phyloP scores from a whole-genome alignment of 768 basidiomycete species.

The Pisolithus microcarpus region DNA sequence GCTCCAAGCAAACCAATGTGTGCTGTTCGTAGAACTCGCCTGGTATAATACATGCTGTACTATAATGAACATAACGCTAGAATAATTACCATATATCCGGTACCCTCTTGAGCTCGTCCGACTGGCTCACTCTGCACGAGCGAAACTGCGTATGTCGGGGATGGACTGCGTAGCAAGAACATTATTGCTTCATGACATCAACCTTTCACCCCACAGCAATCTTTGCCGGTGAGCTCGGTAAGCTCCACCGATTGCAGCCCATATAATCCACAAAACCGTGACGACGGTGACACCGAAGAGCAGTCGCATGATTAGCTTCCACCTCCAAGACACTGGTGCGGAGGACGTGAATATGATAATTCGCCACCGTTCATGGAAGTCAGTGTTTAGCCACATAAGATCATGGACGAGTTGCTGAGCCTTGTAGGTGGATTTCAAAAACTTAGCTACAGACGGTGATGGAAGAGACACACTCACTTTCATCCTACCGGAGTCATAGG shows the following conservation, averaged over 20 bases:
- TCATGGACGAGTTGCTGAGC: slow-evolving; percentile 58
- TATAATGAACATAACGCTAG: not conserved
- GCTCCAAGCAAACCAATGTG: not conserved
- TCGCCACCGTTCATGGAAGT: slow-evolving; percentile 71
- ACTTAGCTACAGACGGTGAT: not conserved
- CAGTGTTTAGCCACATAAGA: slow-evolving; percentile 70
- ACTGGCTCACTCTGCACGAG: no score
- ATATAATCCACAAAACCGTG: slow-evolving; percentile 51
- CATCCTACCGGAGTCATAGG: slow-evolving; percentile 64
- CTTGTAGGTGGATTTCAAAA: slow-evolving; percentile 27
- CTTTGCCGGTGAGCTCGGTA: slow-evolving; percentile 69
- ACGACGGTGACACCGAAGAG: slow-evolving; percentile 53
- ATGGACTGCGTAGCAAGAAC: not conserved
- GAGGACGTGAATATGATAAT: slow-evolving; percentile 65
- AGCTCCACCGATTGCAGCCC: slow-evolving; percentile 57
- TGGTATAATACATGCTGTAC: slow-evolving; percentile 13
- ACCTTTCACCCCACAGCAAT: slow-evolving; percentile 71
- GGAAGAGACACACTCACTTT: slow-evolving; percentile 38
- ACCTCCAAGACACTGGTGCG: slow-evolving; percentile 65
- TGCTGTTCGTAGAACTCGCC: not conserved
- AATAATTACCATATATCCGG: no score
- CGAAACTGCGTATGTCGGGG: no score
- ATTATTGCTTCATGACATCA: slow-evolving; percentile 51
- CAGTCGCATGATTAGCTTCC: slow-evolving; percentile 57
- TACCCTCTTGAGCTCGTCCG: no score